phyloP scores from a whole-genome alignment of 305 asterid genomes.

The Ajuga reptans region DNA sequence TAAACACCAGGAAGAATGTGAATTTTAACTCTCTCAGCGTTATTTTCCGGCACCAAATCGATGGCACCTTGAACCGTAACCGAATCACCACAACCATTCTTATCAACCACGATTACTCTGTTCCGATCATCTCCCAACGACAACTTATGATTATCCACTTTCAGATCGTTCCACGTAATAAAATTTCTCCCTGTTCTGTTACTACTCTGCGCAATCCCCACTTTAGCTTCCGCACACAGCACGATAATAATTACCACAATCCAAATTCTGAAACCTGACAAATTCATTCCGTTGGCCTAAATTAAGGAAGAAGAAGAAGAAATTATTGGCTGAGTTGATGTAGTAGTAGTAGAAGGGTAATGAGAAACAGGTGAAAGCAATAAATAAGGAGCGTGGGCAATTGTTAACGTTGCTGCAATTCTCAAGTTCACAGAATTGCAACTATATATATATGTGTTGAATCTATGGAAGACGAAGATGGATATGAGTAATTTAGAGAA shows the following conservation, averaged over 20 bases:
- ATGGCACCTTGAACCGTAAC: conserved; percentile 65
- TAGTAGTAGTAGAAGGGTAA: background rate
- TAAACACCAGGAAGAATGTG: conserved; percentile 67
- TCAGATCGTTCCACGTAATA: conserved; percentile 62
- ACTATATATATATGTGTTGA: background rate
- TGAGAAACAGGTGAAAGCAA: conserved; percentile 32
- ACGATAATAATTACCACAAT: conserved; percentile 10
- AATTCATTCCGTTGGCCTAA: conserved; percentile 19
- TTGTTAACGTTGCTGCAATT: too few species aligned
- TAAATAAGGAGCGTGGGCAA: conserved; percentile 49
- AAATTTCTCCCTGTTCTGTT: conserved; percentile 1
- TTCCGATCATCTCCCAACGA: conserved; percentile 10
- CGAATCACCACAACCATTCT: conserved; percentile 49
- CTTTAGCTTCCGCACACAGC: conserved; percentile 3
- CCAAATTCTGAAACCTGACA: conserved; percentile 8
- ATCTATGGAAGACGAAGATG: background rate
- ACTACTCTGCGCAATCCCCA: background rate
- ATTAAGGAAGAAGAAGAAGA: background rate
- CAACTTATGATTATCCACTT: conserved; percentile 24
- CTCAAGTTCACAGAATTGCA: background rate
- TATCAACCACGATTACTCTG: conserved; percentile 41
- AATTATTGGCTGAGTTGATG: background rate
- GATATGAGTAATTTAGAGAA: background rate
- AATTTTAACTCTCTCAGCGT: conserved; percentile 44
- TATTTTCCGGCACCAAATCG: conserved; percentile 54